These are phyloP conservation scores for Saccharomycopsis olivae DNA, from an alignment of 805 yeast species.

Conservation along the genomic window DNA sequence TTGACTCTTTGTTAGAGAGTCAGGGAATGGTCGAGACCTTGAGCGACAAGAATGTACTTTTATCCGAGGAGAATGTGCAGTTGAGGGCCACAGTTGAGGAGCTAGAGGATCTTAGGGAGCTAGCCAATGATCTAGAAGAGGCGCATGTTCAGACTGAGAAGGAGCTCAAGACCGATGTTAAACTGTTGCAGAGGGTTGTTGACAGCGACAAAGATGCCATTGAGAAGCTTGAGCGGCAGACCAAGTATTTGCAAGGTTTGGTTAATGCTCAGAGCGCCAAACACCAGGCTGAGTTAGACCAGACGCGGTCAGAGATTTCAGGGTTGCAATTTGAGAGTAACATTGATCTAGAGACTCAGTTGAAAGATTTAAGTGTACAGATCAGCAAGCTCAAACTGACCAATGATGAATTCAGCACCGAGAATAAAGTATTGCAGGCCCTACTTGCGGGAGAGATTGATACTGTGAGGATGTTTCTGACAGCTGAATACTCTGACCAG, in stretches of 20 bases:
- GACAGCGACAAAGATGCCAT: slow-evolving; percentile 6
- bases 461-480: too few species aligned
- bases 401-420: background rate
- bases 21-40: slow-evolving; percentile 27
- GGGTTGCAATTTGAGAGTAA: background rate
- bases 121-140: slow-evolving; percentile 40
- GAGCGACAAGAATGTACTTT: slow-evolving; percentile 27
- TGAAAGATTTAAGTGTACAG: slow-evolving; percentile 2
- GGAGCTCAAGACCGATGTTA: slow-evolving; percentile 29
- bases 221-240: slow-evolving; percentile 5
- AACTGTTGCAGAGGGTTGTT: background rate
- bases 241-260: slow-evolving; percentile 3
- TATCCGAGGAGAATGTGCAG: slow-evolving; percentile 25
- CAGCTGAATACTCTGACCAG: too few species aligned
- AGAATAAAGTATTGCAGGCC: too few species aligned
- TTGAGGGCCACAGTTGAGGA: slow-evolving; percentile 33
- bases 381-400: slow-evolving; percentile 1
- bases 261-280: slow-evolving; percentile 1
- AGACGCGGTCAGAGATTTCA: slow-evolving; percentile 3
- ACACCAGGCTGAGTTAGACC: slow-evolving; percentile 2
- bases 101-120: slow-evolving; percentile 37
- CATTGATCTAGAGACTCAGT: background rate
- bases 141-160: slow-evolving; percentile 32
- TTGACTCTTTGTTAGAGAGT: slow-evolving; percentile 24
- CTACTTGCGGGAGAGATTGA: too few species aligned